Conservation (phyloP, 2,329 filamentous ascomycete species). For the Fusarium tanahbumbuense region DNA sequence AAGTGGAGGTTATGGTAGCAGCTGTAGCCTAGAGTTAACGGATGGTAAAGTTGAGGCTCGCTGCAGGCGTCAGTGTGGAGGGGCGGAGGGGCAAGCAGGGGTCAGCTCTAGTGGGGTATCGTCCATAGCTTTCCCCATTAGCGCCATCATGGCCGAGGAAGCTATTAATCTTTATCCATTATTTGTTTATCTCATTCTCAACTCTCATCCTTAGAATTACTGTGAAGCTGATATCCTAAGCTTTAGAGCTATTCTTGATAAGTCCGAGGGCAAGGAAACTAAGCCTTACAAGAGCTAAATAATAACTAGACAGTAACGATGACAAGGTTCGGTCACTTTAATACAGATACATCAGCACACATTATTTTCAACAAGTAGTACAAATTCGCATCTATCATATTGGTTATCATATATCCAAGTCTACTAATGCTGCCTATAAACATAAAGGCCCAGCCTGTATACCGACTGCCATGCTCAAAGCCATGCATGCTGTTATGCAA, state of each 20-base stretch:
- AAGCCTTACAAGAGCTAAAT: background rate
- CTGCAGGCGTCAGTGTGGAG: slow-evolving; percentile 34
- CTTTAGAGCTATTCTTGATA: background rate
- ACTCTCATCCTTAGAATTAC: background rate
- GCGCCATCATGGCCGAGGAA: slow-evolving; percentile 9
- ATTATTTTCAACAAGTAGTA: background rate
- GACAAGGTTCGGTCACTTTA: background rate
- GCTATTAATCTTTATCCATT: background rate
- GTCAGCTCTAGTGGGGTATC: slow-evolving; percentile 42
- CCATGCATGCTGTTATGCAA: slow-evolving; percentile 30
- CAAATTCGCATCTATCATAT: slow-evolving; percentile 21
- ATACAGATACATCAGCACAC: background rate
- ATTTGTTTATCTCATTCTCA: background rate
- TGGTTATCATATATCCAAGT: slow-evolving; percentile 19
- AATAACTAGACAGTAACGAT: background rate
- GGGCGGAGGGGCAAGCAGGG: slow-evolving; percentile 43
- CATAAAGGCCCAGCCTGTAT: slow-evolving; percentile 13
- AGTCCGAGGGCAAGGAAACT: background rate
- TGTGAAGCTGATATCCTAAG: background rate
- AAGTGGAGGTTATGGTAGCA: slow-evolving; percentile 26
- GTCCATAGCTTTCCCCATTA: slow-evolving; percentile 27
- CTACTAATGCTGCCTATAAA: slow-evolving; percentile 29
- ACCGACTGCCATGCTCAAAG: slow-evolving; percentile 12
- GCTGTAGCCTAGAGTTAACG: slow-evolving; percentile 30
- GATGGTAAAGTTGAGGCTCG: slow-evolving; percentile 31